phyloP scores from a whole-genome alignment of 1,284 basidiomycete genomes.

The Boletellus deceptivus region DNA sequence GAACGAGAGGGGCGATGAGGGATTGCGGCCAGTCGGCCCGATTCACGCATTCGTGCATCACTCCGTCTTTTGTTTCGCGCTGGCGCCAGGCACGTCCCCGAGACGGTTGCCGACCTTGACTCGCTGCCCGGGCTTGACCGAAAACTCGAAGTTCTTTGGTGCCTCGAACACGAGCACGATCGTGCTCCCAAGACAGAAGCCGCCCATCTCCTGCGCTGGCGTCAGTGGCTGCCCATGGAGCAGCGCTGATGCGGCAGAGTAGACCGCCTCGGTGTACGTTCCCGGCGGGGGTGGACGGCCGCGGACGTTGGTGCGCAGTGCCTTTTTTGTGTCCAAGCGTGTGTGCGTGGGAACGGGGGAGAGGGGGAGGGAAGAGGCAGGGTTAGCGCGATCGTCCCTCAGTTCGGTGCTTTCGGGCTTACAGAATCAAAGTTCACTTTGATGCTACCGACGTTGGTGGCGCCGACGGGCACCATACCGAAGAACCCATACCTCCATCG shows the following conservation, averaged over 20 bases:
- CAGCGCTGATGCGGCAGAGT: constrained; percentile 76
- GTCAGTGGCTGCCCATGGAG: constrained; percentile 87
- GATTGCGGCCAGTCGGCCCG: no score
- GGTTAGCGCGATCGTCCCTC: background rate
- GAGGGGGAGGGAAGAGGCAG: background rate
- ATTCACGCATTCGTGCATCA: background rate
- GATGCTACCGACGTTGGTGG: constrained; percentile 97
- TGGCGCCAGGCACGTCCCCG: constrained; percentile 47
- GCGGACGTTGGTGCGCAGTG: constrained; percentile 81
- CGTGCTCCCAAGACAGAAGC: constrained; percentile 93
- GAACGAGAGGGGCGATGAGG: no score
- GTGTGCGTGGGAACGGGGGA: no score
- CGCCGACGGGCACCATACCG: constrained; percentile 95
- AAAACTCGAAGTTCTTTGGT: constrained; percentile 80
- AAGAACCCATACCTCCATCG: constrained; percentile 97
- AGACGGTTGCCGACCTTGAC: constrained; percentile 84
- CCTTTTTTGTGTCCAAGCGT: constrained; percentile 35
- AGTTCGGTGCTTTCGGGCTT: constrained; percentile 18
- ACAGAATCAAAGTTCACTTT: constrained; percentile 95
- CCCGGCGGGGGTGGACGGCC: constrained; percentile 77
- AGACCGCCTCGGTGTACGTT: constrained; percentile 91
- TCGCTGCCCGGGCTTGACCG: constrained; percentile 79
- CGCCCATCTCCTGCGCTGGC: constrained; percentile 95
- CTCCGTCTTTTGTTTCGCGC: constrained; percentile 25
- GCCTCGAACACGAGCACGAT: constrained; percentile 98